Evolutionary conservation across 73 alveolate genomes (phyloP).

Genomic region (Paramecium biaurelia): DNA sequence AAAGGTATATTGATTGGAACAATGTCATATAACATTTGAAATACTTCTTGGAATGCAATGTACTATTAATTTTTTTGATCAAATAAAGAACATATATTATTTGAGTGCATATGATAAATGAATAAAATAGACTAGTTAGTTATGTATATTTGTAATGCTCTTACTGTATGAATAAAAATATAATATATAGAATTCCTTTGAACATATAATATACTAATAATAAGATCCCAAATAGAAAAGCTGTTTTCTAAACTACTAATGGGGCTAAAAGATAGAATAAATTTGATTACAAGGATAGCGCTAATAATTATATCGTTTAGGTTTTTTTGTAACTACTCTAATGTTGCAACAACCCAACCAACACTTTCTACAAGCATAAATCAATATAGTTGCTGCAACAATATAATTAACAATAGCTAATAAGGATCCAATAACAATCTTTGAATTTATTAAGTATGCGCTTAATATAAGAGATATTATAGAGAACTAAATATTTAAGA

Average conservation of each 20-base stretch:
- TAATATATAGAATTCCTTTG: neutral
- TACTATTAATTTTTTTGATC: neutral
- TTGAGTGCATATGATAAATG: neutral
- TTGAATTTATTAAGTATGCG: neutral
- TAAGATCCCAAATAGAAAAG: neutral
- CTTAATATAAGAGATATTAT: neutral
- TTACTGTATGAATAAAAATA: neutral
- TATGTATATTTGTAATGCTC: neutral
- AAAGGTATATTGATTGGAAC: neutral
- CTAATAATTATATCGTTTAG: neutral
- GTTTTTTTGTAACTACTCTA: neutral
- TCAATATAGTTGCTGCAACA: neutral
- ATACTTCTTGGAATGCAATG: neutral
- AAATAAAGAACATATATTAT: neutral
- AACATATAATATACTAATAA: neutral
- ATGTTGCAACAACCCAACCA: conserved; percentile 3
- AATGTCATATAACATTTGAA: neutral
- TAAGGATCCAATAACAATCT: neutral
- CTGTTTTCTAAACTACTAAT: neutral
- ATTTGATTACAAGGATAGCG: conserved; percentile 6
- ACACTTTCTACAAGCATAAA: neutral
- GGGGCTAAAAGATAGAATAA: neutral
- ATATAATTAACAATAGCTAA: conserved; percentile 8
- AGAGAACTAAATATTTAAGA: neutral
- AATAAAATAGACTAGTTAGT: neutral